These are phyloP conservation scores for Emmonsiellopsis sp. DNA, from an alignment of 2,329 filamentous ascomycete species.

Conservation along the genomic window DNA sequence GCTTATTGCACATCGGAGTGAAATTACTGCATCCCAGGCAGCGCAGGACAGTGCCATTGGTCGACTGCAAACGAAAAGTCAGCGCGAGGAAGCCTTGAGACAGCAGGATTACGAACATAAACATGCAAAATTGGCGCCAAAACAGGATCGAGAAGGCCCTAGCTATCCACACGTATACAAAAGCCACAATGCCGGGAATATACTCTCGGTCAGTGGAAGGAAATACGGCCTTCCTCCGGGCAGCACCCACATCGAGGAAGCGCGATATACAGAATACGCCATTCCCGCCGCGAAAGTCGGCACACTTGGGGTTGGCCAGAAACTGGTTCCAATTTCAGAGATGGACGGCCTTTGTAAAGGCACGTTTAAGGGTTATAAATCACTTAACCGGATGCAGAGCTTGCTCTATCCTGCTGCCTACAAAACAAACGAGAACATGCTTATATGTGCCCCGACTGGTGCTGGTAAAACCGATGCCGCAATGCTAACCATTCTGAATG, in stretches of 20 bases:
- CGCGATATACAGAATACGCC: slow-evolving; percentile 81
- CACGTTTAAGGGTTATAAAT: slow-evolving; percentile 92
- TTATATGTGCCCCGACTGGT: slow-evolving; percentile 95
- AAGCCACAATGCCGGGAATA: slow-evolving; percentile 73
- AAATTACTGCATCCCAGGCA: slow-evolving; percentile 47
- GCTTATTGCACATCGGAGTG: slow-evolving; percentile 66
- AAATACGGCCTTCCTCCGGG: slow-evolving; percentile 76
- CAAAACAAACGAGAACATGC: slow-evolving; percentile 94
- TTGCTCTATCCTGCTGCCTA: slow-evolving; percentile 93
- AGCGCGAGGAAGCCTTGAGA: slow-evolving; percentile 70
- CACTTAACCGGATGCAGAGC: slow-evolving; percentile 96
- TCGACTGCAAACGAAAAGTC: slow-evolving; percentile 61
- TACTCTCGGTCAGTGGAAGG: slow-evolving; percentile 66
- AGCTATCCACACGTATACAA: slow-evolving; percentile 94
- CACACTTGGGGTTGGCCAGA: slow-evolving; percentile 61
- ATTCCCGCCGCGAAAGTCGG: slow-evolving; percentile 79
- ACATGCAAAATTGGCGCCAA: slow-evolving; percentile 58
- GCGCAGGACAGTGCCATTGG: slow-evolving; percentile 32
- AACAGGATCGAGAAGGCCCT: slow-evolving; percentile 59
- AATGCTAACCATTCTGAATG: slow-evolving; percentile 90
- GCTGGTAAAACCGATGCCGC: slow-evolving; percentile 98
- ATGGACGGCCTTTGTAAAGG: slow-evolving; percentile 80
- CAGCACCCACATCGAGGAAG: slow-evolving; percentile 58
- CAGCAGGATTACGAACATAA: slow-evolving; percentile 78
- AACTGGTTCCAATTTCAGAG: slow-evolving; percentile 66